Percentiles rank a stretch among this genome's conserved stretches.
These are phyloP conservation scores for Saururus chinensis DNA, from an alignment of 164 flowering plant species.

Conservation along the genomic window DNA sequence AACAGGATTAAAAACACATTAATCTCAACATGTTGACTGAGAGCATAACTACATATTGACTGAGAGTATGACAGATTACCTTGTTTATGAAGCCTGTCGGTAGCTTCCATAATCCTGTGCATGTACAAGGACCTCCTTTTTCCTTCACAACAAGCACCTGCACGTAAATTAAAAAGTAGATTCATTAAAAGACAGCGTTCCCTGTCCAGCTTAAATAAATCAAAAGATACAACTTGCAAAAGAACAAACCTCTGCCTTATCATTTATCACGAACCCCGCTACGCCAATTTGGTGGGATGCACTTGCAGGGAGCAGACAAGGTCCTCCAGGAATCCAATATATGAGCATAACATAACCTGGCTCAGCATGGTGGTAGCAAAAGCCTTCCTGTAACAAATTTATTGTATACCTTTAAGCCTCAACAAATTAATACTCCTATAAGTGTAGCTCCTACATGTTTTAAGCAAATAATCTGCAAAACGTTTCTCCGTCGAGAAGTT, in stretches of 20 bases:
- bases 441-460: too few relatives aligned
- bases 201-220: background rate
- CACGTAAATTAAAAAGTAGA: background rate
- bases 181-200: background rate
- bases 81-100: constrained; percentile 59
- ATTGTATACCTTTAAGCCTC: too few relatives aligned
- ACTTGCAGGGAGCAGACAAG: constrained; percentile 44
- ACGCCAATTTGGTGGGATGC: constrained; percentile 60
- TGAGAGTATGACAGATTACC: constrained; percentile 13
- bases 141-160: constrained; percentile 53
- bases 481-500: too few relatives aligned
- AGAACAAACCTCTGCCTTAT: constrained; percentile 24
- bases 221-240: background rate
- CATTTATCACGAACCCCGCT: constrained; percentile 46
- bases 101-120: constrained; percentile 51
- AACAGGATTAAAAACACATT: too few relatives aligned
- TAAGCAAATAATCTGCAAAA: too few relatives aligned
- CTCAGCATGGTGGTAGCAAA: constrained; percentile 54
- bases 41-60: background rate
- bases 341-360: constrained; percentile 54
- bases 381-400: constrained; percentile 45
- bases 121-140: constrained; percentile 40
- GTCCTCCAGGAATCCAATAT: constrained; percentile 49
- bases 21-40: background rate
- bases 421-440: too few relatives aligned